phyloP scores from a whole-genome alignment of 805 yeast species.

The Teunomyces pallodes region DNA sequence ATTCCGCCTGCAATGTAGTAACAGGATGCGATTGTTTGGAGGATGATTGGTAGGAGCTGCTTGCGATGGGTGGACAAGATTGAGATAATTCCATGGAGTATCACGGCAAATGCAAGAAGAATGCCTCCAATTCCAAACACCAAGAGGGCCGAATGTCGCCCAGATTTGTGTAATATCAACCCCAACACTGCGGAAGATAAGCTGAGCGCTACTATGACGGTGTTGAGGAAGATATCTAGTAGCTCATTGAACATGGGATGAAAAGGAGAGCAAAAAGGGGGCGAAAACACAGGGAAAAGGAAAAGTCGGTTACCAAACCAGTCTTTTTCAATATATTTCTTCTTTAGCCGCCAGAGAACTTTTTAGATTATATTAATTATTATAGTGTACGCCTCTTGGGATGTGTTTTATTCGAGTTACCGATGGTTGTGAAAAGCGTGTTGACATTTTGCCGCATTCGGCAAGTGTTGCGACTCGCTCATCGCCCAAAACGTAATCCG shows the following conservation, averaged over 20 bases:
- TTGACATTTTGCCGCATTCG: slow-evolving; percentile 3
- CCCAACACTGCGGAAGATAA: neutral
- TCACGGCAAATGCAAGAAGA: neutral
- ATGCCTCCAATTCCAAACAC: slow-evolving; percentile 3
- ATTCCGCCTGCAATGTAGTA: slow-evolving; percentile 6
- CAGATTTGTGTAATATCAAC: slow-evolving; percentile 1
- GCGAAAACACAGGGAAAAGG: neutral
- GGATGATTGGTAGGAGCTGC: neutral
- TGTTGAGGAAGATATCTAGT: slow-evolving; percentile 2
- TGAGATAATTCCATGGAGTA: neutral
- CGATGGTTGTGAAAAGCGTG: neutral
- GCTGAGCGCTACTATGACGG: neutral
- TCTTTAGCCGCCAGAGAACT: neutral
- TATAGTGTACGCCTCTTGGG: neutral
- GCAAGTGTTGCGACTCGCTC: slow-evolving; percentile 2
- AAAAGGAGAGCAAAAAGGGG: neutral
- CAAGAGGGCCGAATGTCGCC: slow-evolving; percentile 1
- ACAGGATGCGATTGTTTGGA: neutral
- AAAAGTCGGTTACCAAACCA: neutral
- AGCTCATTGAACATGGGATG: neutral
- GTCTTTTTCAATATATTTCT: neutral
- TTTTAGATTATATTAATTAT: neutral
- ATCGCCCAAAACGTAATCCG: neutral
- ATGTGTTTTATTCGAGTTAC: neutral
- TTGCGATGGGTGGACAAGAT: neutral